A percentile compares a stretch with the other conserved stretches of the same genome.
phyloP scores from a whole-genome alignment of 495 filamentous ascomycete species.

The Hyaloscypha bicolor region DNA sequence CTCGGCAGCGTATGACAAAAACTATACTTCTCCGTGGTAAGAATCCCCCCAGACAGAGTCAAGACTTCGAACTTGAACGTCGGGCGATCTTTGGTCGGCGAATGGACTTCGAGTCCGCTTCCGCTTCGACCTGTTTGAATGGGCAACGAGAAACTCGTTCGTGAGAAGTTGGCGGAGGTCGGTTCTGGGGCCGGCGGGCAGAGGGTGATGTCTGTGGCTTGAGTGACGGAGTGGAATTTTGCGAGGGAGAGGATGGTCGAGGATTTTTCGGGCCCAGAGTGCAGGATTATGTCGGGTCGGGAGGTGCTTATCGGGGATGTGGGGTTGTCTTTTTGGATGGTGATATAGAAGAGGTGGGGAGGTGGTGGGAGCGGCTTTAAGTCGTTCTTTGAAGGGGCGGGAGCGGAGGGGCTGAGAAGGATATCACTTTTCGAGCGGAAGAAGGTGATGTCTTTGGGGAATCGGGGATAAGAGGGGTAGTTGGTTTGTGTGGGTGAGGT shows the following conservation, averaged over 20 bases:
- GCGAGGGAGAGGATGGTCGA: slow-evolving; percentile 17
- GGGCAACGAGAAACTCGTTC: not conserved
- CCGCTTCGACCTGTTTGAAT: not conserved
- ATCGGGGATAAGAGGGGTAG: slow-evolving; percentile 18
- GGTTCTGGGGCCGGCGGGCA: slow-evolving; percentile 20
- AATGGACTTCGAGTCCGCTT: not conserved
- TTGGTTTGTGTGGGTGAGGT: not conserved
- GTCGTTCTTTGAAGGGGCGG: slow-evolving; percentile 22
- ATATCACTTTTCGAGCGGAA: slow-evolving; percentile 19
- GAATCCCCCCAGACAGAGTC: slow-evolving; percentile 16
- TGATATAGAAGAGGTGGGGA: slow-evolving; percentile 26
- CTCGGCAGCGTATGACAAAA: slow-evolving; percentile 20
- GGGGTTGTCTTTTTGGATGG: slow-evolving; percentile 11
- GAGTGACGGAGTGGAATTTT: slow-evolving; percentile 22
- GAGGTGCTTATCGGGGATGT: not conserved
- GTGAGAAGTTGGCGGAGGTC: slow-evolving; percentile 5
- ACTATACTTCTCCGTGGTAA: slow-evolving; percentile 18
- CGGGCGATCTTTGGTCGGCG: not conserved
- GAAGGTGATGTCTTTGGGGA: slow-evolving; percentile 26
- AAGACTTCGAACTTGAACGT: slow-evolving; percentile 8
- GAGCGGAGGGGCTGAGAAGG: slow-evolving; percentile 16
- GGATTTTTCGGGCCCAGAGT: slow-evolving; percentile 15
- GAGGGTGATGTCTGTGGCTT: slow-evolving; percentile 23
- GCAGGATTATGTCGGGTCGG: slow-evolving; percentile 23
- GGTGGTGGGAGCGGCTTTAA: slow-evolving; percentile 25